Evolutionary conservation across 305 asterid genomes (phyloP), one percentile per base, ranked within the genome.

Genomic region (Ruellia speciosa): DNA sequence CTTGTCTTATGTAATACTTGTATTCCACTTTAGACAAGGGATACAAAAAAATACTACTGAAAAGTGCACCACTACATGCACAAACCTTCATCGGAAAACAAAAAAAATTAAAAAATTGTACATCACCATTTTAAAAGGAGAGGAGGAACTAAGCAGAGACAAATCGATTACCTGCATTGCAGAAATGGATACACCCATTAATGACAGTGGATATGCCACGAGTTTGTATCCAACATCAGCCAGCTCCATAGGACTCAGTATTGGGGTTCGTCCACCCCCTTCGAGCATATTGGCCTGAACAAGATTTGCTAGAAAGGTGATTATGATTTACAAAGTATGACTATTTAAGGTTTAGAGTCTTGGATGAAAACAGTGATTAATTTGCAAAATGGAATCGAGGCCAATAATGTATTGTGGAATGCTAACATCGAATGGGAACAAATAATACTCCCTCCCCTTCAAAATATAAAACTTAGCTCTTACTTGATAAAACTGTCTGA

Each of bases 231-330:
- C 97, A 65, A 87, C 65, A 73, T 87, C 95, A 74, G 81, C 85
- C 54, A 90, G 85, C 74, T 90, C 96, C 50, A 71, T 67, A 19
- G 97, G 97, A 75, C 78, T 80, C 39, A 81, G 74, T 72, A 90
- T 85, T 52, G 97, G 97, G 58, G 97, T 90, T 74, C 72, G 85
- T 51, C 97, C 97, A 35, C 97, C 97, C 64, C 97, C 97, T 79
- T 90, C 97, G 54, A 90, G 96, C 97, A 90, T 87, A 79, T 80
- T 90, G 52, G 95, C 97, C 97, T 90, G 71, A 60, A 52, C 48
- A 77, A 63, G 45, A 58, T 64, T 58, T 54, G 64, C 49, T 58
- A 67, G 54, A 45, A 53, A 57, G 33, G 52, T 60, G 66, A 75
- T 61, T 55, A 49, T 15, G 51, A 50, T 50, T 33, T 55, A 43